Evolutionary conservation across 345 rosid genomes (phyloP), one percentile per base, ranked within the genome.

Genomic region (Eucalyptus sp.): DNA sequence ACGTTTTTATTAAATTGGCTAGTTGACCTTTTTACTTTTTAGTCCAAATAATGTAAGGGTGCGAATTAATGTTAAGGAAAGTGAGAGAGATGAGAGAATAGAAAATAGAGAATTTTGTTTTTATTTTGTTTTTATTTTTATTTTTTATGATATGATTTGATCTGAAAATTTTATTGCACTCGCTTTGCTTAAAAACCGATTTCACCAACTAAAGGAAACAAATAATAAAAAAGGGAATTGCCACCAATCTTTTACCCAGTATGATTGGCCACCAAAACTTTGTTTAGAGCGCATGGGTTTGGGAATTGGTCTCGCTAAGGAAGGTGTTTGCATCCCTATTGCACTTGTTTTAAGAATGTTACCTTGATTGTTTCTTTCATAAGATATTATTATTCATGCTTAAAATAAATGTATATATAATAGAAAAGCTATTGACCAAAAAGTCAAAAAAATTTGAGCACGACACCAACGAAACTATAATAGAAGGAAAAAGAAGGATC

Each of bases 31-130:
- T 60, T 60, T 60, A 60, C 31, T 60, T 1, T 25, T 60, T 60
- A 60, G 29, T 60, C 22, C 22, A 7, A 51, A 51, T 17, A 51
- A 51, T 51, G 2, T 17, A 17, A 51, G 1, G 4, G 9, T 0
- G 22, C 56, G 1, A 51, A 51, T 51, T 51, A 51, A 51, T 51
- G 56, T 51, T 1, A 51, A 51, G 22, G 54, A 17, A 51, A 17
- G 54, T 17, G 54, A 51, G 54, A 51, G 54, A 51, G 22, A 51
- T 16, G 54, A 3, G 54, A 51, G 22, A 62, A 29, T 29, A 2
- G 68, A 29, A 0, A 62, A 62, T 29, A 29, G 68, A 27, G 7
- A n/a, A n/a, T n/a, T n/a, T n/a, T n/a, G n/a, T 27, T 60, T n/a
- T n/a, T n/a, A n/a, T n/a, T n/a, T n/a, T n/a, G n/a, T n/a, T n/a